Evolutionary conservation across 1,139 yeast species (phyloP).

Genomic region (Yamadazyma atmosphaerica): DNA sequence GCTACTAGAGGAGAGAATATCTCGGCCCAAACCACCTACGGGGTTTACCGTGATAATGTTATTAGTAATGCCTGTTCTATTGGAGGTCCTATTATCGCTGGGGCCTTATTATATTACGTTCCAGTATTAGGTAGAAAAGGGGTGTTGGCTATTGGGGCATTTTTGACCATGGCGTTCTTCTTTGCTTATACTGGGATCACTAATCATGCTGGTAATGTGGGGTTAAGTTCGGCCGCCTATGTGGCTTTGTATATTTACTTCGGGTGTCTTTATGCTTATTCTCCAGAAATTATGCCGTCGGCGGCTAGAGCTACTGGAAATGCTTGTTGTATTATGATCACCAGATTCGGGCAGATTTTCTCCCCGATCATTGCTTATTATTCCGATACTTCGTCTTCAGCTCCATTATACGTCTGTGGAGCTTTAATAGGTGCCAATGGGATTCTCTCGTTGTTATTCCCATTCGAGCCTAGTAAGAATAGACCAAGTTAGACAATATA

Average conservation of each 20-base stretch:
- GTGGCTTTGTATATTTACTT: constrained; percentile 32
- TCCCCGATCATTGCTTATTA: constrained; percentile 33
- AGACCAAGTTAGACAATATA: constrained; percentile 19
- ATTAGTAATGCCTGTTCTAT: constrained; percentile 29
- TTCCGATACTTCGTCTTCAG: constrained; percentile 26
- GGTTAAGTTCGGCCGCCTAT: constrained; percentile 29
- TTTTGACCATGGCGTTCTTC: constrained; percentile 32
- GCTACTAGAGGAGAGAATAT: constrained; percentile 41
- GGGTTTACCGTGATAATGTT: constrained; percentile 33
- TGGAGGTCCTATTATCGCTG: constrained; percentile 37
- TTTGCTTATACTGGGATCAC: constrained; percentile 35
- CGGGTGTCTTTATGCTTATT: constrained; percentile 32
- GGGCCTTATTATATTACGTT: constrained; percentile 23
- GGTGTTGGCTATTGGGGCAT: constrained; percentile 33
- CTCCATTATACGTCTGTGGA: constrained; percentile 38
- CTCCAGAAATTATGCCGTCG: constrained; percentile 38
- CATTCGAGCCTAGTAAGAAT: constrained; percentile 34
- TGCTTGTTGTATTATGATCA: constrained; percentile 30
- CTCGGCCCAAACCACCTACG: constrained; percentile 24
- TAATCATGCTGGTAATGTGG: constrained; percentile 29
- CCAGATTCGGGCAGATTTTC: constrained; percentile 29
- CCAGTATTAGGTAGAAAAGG: constrained; percentile 36
- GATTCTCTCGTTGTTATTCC: constrained; percentile 27
- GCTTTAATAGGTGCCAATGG: constrained; percentile 33
- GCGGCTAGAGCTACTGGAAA: constrained; percentile 37